These are phyloP conservation scores for Daldinia vernicosa DNA, from an alignment of 495 filamentous ascomycete species.

Conservation along the genomic window DNA sequence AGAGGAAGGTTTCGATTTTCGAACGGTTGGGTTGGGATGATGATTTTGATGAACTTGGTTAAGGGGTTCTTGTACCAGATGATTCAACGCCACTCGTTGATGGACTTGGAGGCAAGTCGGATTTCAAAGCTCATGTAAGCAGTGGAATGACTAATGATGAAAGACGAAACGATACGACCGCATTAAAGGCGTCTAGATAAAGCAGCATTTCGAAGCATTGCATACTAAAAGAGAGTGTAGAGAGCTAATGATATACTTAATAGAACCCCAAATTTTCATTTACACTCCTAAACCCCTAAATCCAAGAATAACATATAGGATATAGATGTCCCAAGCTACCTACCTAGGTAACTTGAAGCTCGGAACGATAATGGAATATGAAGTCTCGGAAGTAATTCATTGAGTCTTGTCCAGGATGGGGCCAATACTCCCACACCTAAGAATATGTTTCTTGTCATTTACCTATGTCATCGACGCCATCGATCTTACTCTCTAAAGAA, in stretches of 20 bases:
- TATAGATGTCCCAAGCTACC: no score
- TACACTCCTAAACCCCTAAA: neutral
- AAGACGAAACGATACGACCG: conserved; percentile 33
- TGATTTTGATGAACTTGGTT: conserved; percentile 59
- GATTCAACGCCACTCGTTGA: neutral
- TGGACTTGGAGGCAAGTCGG: neutral
- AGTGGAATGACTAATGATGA: conserved; percentile 22
- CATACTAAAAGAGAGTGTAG: conserved; percentile 3
- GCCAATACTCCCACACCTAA: no score
- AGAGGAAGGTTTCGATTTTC: conserved; percentile 66
- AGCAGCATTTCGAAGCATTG: conserved; percentile 22
- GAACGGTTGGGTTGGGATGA: conserved; percentile 81
- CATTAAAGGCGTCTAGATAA: conserved; percentile 31
- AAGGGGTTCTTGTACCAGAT: neutral
- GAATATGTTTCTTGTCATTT: no score
- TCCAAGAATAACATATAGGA: neutral
- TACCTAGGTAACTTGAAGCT: no score
- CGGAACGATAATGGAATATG: no score
- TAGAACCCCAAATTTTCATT: neutral
- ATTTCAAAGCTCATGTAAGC: neutral
- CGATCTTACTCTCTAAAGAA: no score
- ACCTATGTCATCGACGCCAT: no score
- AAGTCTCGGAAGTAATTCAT: no score
- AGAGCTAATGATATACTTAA: conserved; percentile 13
- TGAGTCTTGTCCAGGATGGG: no score